Evolutionary conservation across 495 filamentous ascomycete species (phyloP), one percentile per base, ranked within the genome.

Genomic region (Podospora didyma): DNA sequence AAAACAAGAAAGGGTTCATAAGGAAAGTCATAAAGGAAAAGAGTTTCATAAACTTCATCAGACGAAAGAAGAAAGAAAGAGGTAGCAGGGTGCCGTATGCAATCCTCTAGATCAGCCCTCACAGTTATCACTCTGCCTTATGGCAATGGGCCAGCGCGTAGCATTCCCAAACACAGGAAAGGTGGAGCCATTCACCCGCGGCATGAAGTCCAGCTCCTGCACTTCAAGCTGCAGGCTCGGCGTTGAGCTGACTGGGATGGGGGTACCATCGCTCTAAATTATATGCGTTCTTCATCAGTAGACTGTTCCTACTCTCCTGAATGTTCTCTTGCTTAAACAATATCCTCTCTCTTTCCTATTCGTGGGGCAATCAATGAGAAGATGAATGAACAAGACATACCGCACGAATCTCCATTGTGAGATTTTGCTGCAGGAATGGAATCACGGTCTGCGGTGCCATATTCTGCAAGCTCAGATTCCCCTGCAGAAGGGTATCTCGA

Each of bases 161-260:
- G 53, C 51, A 2, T 58, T 59, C 2, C 65, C 60, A 47, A 68
- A 59, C 19, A 22, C 14, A 0, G 65, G 62, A n/a, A 68, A 66
- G 3, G 28, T 44, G 17, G 62, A 56, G 21, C 54, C 22, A 23
- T 57, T 52, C 11, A 20, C 17, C 16, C 51, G 35, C 7, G 62
- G 60, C 16, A 34, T 20, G 51, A 63, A 67, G 17, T 56, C 52
- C 31, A 57, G 46, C 20, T 28, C 53, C 22, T 63, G 57, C 21
- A 67, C 21, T n/a, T 61, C 57, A 19, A 68, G 24, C n/a, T 63
- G 41, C n/a, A 69, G 42, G 37, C 60, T 67, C 22, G 62, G 60
- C 16, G 53, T 47, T 10, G 35, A 46, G 21, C 14, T 31, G 21
- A 59, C 28, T 1, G 63, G 39, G 2, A 64, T 44, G 14, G 44